These are phyloP conservation scores for Diaporthe nobilis DNA, from an alignment of 2,329 filamentous ascomycete genomes.

Conservation along the genomic window DNA sequence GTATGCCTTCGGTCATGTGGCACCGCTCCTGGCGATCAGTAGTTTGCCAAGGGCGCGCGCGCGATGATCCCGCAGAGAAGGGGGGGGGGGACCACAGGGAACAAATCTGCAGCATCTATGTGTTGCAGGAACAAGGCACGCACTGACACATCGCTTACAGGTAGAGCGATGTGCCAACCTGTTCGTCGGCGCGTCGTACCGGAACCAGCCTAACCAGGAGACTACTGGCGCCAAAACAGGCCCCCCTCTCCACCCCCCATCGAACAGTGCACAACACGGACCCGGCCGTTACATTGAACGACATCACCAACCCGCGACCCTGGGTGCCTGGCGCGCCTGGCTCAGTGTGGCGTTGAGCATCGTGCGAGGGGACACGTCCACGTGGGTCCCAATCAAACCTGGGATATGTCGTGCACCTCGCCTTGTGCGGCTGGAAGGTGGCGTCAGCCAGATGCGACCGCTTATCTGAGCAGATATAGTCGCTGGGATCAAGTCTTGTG, in stretches of 20 bases:
- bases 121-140: not conserved
- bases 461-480: not conserved
- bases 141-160: conserved; percentile 13
- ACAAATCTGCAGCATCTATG: not conserved
- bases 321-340: too few relatives aligned
- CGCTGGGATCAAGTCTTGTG: not conserved
- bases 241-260: too few relatives aligned
- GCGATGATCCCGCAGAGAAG: not conserved
- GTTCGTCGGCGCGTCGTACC: not conserved
- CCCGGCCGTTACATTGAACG: conserved; percentile 4
- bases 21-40: not conserved
- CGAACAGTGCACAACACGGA: not conserved
- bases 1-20: not conserved
- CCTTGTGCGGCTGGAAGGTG: conserved; percentile 18
- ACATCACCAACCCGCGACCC: not conserved
- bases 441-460: not conserved
- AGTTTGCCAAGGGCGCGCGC: conserved; percentile 26
- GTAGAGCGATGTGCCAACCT: not conserved
- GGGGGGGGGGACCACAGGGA: not conserved
- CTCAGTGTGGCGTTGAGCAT: not conserved
- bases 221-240: not conserved
- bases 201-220: not conserved
- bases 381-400: not conserved
- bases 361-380: not conserved
- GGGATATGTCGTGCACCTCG: not conserved